Conservation (phyloP, 2,329 filamentous ascomycete genomes). For the Alternaria ethzedia region DNA sequence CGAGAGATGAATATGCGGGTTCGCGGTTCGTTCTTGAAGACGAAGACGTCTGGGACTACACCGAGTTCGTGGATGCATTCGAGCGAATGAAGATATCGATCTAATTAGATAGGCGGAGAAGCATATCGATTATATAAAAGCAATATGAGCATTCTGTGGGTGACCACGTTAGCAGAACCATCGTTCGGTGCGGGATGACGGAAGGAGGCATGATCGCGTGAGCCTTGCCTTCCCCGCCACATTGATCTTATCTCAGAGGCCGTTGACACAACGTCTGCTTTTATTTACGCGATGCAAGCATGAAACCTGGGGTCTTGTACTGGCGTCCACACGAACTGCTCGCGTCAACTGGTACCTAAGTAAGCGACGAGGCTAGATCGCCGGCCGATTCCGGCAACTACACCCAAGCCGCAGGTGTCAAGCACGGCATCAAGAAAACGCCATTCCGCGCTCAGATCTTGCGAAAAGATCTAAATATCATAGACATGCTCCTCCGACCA, state of each 20-base stretch:
- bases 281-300: not conserved
- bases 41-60: conserved; percentile 33
- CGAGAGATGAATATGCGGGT: conserved; percentile 25
- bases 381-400: conserved; percentile 28
- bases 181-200: not conserved
- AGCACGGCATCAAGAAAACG: conserved; percentile 13
- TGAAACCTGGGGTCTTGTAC: not conserved
- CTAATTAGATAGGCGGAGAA: not conserved
- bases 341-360: not conserved
- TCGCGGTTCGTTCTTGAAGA: conserved; percentile 30
- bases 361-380: conserved; percentile 19
- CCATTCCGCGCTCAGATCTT: conserved; percentile 16
- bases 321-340: not conserved
- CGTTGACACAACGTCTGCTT: not conserved
- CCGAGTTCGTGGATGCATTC: conserved; percentile 35
- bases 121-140: not conserved
- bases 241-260: not conserved
- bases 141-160: not conserved
- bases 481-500: conserved; percentile 27
- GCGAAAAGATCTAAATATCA: conserved; percentile 1
- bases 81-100: conserved; percentile 16
- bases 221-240: not conserved
- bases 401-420: conserved; percentile 11
- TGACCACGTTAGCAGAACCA: not conserved
- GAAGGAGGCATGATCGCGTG: not conserved